Evolutionary conservation across 345 rosid species (phyloP).

Genomic region (Citrus inodora): DNA sequence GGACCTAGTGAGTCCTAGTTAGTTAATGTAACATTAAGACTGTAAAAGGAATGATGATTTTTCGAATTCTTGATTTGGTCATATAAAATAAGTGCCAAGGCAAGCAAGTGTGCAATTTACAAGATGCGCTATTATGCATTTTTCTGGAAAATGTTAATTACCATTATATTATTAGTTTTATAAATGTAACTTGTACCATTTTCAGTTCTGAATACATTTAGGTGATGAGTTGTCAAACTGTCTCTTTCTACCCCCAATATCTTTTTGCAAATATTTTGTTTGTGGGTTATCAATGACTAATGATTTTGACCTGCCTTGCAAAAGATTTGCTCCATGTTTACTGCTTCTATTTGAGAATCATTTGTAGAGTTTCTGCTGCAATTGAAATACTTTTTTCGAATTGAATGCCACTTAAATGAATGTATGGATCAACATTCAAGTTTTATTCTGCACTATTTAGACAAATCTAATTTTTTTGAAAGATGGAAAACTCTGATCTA

Average conservation of each 20-base stretch:
- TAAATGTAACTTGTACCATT: not conserved
- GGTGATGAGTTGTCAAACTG: not conserved
- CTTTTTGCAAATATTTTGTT: not conserved
- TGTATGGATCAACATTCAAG: not conserved
- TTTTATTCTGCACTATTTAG: not conserved
- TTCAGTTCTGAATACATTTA: not conserved
- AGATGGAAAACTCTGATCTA: not conserved
- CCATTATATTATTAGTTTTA: not conserved
- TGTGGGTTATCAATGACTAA: no score
- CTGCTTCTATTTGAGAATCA: not conserved
- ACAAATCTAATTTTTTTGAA: not conserved
- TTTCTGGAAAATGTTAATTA: not conserved
- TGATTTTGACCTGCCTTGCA: not conserved
- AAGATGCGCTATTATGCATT: not conserved
- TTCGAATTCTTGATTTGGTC: not conserved
- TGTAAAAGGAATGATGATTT: not conserved
- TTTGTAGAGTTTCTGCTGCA: not conserved
- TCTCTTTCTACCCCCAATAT: not conserved
- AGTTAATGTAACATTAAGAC: slow-evolving; percentile 1
- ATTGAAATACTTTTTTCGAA: not conserved
- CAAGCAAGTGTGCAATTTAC: slow-evolving; percentile 2
- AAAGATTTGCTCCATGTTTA: not conserved
- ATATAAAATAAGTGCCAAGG: slow-evolving; percentile 4
- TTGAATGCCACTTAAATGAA: not conserved
- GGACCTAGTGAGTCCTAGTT: slow-evolving; percentile 53